Evolutionary conservation across 352 stramenopile species (phyloP).

Genomic region (Pythium pectinolyticum): DNA sequence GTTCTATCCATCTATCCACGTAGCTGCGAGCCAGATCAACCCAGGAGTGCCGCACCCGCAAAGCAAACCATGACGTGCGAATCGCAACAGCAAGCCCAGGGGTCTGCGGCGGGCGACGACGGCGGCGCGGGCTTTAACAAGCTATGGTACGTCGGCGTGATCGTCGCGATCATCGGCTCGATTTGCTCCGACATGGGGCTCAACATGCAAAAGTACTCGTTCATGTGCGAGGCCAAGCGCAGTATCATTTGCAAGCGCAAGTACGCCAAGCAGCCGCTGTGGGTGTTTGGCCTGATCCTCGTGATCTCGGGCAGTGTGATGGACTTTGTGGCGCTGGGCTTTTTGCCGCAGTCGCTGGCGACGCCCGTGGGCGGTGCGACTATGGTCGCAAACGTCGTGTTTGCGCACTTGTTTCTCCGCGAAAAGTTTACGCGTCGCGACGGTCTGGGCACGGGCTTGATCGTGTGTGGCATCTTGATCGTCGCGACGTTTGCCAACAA

Average conservation of each 20-base stretch:
- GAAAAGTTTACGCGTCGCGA: slow-evolving; percentile 67
- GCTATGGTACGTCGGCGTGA: slow-evolving; percentile 79
- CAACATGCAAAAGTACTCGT: slow-evolving; percentile 89
- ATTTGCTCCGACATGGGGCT: slow-evolving; percentile 83
- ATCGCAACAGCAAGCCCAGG: not conserved
- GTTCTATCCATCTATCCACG: too few species aligned
- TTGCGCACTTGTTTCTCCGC: slow-evolving; percentile 78
- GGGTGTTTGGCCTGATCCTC: slow-evolving; percentile 74
- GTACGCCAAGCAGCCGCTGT: slow-evolving; percentile 77
- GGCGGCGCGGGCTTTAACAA: not conserved
- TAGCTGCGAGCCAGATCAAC: too few species aligned
- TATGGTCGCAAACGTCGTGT: slow-evolving; percentile 84
- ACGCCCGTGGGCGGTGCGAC: slow-evolving; percentile 77
- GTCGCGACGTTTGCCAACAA: slow-evolving; percentile 82
- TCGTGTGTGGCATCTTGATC: slow-evolving; percentile 74
- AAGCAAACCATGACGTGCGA: slow-evolving; percentile 3
- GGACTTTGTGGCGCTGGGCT: slow-evolving; percentile 79
- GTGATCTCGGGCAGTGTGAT: slow-evolving; percentile 69
- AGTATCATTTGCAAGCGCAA: slow-evolving; percentile 53
- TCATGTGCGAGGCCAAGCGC: slow-evolving; percentile 80
- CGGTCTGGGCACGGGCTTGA: slow-evolving; percentile 60
- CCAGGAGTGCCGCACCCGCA: too few species aligned
- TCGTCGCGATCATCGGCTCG: slow-evolving; percentile 70
- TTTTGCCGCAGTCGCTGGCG: slow-evolving; percentile 78
- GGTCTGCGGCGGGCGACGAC: too few species aligned